Evolutionary conservation across 805 yeast species (phyloP).

Genomic region (Candida palmyrensis): DNA sequence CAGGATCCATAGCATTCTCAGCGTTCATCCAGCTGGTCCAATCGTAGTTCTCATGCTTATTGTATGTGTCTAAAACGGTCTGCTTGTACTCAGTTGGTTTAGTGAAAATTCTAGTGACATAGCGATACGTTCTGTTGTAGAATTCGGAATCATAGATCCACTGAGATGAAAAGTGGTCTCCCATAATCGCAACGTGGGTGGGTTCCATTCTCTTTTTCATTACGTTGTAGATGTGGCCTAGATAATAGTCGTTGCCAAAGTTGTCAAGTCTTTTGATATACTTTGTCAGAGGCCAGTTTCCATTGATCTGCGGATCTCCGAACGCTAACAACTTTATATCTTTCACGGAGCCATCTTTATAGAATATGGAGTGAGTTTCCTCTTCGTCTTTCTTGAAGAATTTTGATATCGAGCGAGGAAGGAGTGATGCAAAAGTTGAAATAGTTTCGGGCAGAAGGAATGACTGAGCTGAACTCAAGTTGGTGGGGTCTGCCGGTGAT

Average conservation of each 20-base stretch:
- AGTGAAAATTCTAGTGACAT: constrained; percentile 63
- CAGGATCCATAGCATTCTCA: constrained; percentile 35
- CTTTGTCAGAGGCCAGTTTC: constrained; percentile 69
- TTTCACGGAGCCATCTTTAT: constrained; percentile 18
- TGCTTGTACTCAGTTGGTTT: constrained; percentile 47
- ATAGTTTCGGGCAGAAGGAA: neutral
- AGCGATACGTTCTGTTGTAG: constrained; percentile 71
- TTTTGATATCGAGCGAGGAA: neutral
- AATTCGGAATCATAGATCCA: constrained; percentile 92
- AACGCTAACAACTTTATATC: constrained; percentile 70
- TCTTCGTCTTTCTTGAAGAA: constrained; percentile 4
- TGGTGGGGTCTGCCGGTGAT: neutral
- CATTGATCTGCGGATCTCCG: constrained; percentile 97
- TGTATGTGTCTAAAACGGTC: constrained; percentile 43
- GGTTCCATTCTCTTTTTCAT: constrained; percentile 67
- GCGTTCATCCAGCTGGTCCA: constrained; percentile 44
- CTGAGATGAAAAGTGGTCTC: constrained; percentile 89
- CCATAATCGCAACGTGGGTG: constrained; percentile 81
- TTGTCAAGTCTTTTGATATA: constrained; percentile 75
- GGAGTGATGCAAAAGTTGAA: neutral
- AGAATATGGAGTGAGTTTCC: constrained; percentile 3
- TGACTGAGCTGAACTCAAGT: neutral
- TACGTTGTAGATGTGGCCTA: constrained; percentile 74
- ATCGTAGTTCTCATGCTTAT: constrained; percentile 48
- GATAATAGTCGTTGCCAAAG: constrained; percentile 81